These are phyloP conservation scores for Vitis rupestris DNA, from an alignment of 164 flowering plant genomes.

Conservation along the genomic window DNA sequence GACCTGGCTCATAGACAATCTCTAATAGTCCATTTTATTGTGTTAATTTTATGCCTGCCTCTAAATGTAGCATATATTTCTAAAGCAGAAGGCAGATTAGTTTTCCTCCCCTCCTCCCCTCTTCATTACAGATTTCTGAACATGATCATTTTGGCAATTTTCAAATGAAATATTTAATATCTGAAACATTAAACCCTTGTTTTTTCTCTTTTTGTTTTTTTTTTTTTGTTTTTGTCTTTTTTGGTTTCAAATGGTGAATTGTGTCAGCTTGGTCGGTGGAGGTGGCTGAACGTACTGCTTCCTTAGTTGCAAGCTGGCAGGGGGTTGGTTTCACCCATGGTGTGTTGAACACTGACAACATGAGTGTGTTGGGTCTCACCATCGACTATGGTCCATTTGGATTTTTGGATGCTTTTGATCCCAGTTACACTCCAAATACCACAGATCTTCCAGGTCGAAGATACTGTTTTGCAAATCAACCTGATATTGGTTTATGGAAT, in stretches of 20 bases:
- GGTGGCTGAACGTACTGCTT: constrained; percentile 95
- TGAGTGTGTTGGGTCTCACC: constrained; percentile 94
- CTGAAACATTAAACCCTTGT: too few relatives aligned
- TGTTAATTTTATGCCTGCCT: neutral
- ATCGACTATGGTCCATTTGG: constrained; percentile 99
- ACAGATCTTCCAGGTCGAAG: constrained; percentile 99
- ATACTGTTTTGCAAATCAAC: constrained; percentile 98
- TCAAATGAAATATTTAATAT: too few relatives aligned
- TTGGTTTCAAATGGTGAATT: constrained; percentile 6
- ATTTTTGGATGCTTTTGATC: constrained; percentile 98
- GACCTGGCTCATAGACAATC: neutral
- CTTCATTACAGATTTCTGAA: too few relatives aligned
- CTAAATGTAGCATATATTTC: neutral
- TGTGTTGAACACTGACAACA: constrained; percentile 94
- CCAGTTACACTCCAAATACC: constrained; percentile 95
- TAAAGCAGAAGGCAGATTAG: neutral
- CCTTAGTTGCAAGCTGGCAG: constrained; percentile 93
- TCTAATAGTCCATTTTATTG: neutral
- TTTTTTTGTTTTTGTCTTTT: neutral
- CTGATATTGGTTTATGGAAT: constrained; percentile 96
- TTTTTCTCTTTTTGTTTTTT: too few relatives aligned
- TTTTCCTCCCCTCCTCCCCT: neutral
- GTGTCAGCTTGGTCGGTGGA: constrained; percentile 92
- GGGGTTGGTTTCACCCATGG: constrained; percentile 99
- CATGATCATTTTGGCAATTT: too few relatives aligned